A percentile compares a stretch with the other conserved stretches of the same genome.
These are phyloP conservation scores for Xylariales sp. DNA, from an alignment of 2,329 filamentous ascomycete genomes.

Conservation along the genomic window DNA sequence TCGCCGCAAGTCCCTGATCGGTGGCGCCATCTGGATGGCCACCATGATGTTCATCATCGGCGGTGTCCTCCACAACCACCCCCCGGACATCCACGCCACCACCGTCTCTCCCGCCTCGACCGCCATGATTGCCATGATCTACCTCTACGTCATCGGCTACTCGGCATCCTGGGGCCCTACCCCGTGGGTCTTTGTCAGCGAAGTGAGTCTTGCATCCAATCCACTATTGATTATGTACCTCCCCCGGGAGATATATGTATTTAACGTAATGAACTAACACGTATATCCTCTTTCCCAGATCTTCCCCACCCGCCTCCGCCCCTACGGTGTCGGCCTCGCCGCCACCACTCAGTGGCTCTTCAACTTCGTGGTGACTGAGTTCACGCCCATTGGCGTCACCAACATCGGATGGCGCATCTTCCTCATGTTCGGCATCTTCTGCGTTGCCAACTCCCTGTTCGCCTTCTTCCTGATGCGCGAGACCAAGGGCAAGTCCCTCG, in stretches of 20 bases:
- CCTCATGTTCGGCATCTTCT: constrained; percentile 34
- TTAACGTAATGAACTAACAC: too few relatives aligned
- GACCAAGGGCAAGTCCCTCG: constrained; percentile 33
- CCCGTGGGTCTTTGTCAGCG: constrained; percentile 62
- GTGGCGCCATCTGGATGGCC: constrained; percentile 63
- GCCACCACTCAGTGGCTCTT: constrained; percentile 51
- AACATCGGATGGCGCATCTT: constrained; percentile 53
- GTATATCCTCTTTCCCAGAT: too few relatives aligned
- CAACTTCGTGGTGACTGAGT: constrained; percentile 57
- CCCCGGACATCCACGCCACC: constrained; percentile 35
- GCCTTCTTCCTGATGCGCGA: constrained; percentile 30
- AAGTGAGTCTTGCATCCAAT: too few relatives aligned
- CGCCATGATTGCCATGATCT: constrained; percentile 63
- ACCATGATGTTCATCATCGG: constrained; percentile 53
- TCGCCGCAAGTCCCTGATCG: constrained; percentile 60
- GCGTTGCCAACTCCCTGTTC: constrained; percentile 25
- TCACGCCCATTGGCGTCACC: constrained; percentile 52
- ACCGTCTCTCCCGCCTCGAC: constrained; percentile 49
- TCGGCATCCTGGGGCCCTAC: constrained; percentile 60
- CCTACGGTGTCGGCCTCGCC: constrained; percentile 54
- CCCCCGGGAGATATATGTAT: too few relatives aligned
- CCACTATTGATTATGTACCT: too few relatives aligned
- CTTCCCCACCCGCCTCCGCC: constrained; percentile 57
- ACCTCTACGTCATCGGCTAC: constrained; percentile 60
- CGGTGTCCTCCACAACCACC: constrained; percentile 45